A percentile compares a stretch with the other conserved stretches of the same genome.
phyloP scores from a whole-genome alignment of 2,329 filamentous ascomycete genomes.

The Aspergillus udagawae region DNA sequence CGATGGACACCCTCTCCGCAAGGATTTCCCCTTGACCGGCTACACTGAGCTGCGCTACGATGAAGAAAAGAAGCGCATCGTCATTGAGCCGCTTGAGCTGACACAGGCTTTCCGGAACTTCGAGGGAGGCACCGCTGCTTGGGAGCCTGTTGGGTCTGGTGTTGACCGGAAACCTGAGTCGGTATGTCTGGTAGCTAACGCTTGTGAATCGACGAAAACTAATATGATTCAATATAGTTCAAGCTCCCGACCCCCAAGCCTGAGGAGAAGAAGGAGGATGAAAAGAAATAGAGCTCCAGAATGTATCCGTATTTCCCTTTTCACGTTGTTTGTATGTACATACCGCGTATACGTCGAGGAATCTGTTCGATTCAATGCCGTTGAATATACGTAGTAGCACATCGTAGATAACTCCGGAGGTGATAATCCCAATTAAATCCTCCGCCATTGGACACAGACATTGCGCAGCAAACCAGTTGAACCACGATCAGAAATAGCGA shows the following conservation, averaged over 20 bases:
- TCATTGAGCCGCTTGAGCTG: constrained; percentile 94
- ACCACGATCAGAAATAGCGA: neutral
- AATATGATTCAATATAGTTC: constrained; percentile 52
- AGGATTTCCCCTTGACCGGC: constrained; percentile 96
- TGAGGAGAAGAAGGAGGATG: constrained; percentile 75
- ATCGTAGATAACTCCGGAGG: neutral
- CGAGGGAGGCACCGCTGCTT: constrained; percentile 74
- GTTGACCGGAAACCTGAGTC: constrained; percentile 72
- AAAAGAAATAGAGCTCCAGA: constrained; percentile 70
- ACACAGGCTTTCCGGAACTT: constrained; percentile 99
- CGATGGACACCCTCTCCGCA: constrained; percentile 92
- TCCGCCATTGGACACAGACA: neutral
- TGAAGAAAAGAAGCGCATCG: constrained; percentile 99
- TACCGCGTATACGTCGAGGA: constrained; percentile 26
- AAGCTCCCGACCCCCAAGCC: constrained; percentile 95
- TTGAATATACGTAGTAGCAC: neutral
- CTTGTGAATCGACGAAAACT: neutral
- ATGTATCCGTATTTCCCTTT: constrained; percentile 35
- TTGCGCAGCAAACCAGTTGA: neutral
- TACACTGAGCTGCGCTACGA: constrained; percentile 98
- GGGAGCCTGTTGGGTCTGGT: constrained; percentile 68
- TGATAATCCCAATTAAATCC: neutral
- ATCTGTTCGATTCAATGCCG: constrained; percentile 24
- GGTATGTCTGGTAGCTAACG: constrained; percentile 39
- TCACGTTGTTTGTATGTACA: constrained; percentile 35